Conservation (phyloP, 2,329 filamentous ascomycete species). For the Fonsecaea nubica region DNA sequence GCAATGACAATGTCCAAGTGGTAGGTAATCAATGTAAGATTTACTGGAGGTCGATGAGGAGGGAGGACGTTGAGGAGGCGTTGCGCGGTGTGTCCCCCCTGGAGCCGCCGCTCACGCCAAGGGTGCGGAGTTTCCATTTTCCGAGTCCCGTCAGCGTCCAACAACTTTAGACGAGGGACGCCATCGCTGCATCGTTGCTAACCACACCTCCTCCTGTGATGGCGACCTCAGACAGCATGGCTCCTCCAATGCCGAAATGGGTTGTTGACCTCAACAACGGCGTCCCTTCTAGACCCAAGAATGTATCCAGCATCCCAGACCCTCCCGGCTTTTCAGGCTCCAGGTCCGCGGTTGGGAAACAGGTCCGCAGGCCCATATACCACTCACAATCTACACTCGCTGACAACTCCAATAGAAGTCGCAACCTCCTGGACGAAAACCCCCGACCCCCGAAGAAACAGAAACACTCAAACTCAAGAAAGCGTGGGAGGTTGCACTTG, state of each 20-base stretch:
- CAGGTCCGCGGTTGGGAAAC: constrained; percentile 64
- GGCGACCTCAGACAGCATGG: constrained; percentile 26
- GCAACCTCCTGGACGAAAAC: constrained; percentile 40
- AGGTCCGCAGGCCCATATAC: constrained; percentile 36
- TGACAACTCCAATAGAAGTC: constrained; percentile 38
- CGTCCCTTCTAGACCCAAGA: constrained; percentile 70
- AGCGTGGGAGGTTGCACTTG: constrained; percentile 95
- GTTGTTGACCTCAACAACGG: constrained; percentile 78
- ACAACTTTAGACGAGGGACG: not conserved
- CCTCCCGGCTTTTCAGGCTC: constrained; percentile 79
- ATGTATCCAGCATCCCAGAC: constrained; percentile 71
- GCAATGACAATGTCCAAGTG: not conserved
- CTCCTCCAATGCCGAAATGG: constrained; percentile 73
- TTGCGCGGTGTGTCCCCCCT: not conserved
- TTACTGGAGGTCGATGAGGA: not conserved
- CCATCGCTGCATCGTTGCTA: too few species aligned
- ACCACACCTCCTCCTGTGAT: constrained; percentile 20
- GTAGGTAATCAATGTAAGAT: constrained; percentile 4
- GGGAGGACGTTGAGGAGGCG: constrained; percentile 4
- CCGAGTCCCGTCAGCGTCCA: constrained; percentile 13
- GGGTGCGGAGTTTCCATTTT: constrained; percentile 13
- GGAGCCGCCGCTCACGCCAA: constrained; percentile 12
- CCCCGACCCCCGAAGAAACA: constrained; percentile 70
- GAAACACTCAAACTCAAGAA: constrained; percentile 97
- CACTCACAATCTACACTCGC: constrained; percentile 4